Evolutionary conservation across 2,329 filamentous ascomycete species (phyloP).

Genomic region (Cercospora janseana): DNA sequence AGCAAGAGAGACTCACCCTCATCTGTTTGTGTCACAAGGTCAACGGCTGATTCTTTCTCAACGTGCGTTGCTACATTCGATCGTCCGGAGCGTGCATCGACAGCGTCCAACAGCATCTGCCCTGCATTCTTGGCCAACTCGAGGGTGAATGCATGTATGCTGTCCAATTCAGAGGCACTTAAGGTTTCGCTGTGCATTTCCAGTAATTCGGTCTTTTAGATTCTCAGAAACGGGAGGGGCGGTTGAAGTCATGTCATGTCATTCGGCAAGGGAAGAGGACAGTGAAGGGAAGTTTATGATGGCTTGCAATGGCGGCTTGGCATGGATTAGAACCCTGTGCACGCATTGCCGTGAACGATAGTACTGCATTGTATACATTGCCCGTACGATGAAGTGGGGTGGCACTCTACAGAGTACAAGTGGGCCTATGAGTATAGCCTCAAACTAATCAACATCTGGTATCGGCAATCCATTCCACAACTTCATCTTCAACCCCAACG

Average conservation of each 20-base stretch:
- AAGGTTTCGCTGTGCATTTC: background rate
- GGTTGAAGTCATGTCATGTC: too few relatives aligned
- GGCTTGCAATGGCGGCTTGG: slow-evolving; percentile 3
- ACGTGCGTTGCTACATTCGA: slow-evolving; percentile 43
- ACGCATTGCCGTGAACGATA: too few relatives aligned
- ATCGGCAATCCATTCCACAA: slow-evolving; percentile 74
- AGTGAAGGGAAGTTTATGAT: background rate
- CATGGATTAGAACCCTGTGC: background rate
- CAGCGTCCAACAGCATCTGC: slow-evolving; percentile 62
- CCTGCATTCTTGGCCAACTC: slow-evolving; percentile 70
- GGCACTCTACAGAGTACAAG: too few relatives aligned
- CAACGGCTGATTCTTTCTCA: slow-evolving; percentile 74
- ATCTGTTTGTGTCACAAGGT: slow-evolving; percentile 75
- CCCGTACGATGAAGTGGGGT: too few relatives aligned
- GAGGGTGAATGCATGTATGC: slow-evolving; percentile 69
- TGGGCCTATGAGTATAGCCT: too few relatives aligned
- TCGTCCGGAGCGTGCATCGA: slow-evolving; percentile 55
- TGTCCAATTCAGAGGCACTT: slow-evolving; percentile 45
- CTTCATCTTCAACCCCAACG: slow-evolving; percentile 66
- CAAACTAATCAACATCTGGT: slow-evolving; percentile 63
- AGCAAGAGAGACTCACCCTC: slow-evolving; percentile 60
- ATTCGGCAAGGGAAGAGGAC: too few relatives aligned
- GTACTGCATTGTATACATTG: too few relatives aligned
- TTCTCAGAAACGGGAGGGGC: too few relatives aligned
- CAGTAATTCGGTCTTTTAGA: background rate